Base-by-base conservation (phyloP, 441 rosid genomes). In the Euphorbia corollata region DNA sequence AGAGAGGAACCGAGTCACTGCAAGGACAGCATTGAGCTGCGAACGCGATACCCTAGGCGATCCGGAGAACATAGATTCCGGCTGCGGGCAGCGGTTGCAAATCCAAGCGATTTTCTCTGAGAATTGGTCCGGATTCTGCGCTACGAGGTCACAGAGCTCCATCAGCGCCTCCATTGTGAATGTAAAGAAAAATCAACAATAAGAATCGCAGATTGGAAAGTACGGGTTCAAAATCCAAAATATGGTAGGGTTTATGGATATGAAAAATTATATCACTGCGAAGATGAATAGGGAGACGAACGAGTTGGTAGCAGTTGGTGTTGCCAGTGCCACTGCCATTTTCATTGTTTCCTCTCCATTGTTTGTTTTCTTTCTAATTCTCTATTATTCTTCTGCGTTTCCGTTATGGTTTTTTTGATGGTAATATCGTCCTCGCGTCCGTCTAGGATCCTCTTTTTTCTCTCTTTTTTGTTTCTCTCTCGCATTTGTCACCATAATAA, bases 21-120 rank as follows among this genome's bases (percentile, higher is more conserved):
- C 96, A 54, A 94, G 86, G 24, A 85, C 85, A 1, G 92, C 96
- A 81, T 88, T 85, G 83, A 94, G 96, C 71, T 94, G 98, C 9
- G 90, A 81, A 27, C 86, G 89, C 18, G 98, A 77, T 61, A 90
- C 91, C 83, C 88, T 81, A 55, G 93, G 82, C 12, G 95, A 89
- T 76, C 82, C 92, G 38, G 78, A 71, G 53, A 66, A 79, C 18
- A 86, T 71, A 65, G 75, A 68, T 56, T 89, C 96, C 41, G 88
- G 82, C 68, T 83, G 96, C 18, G 99, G 96, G 68, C 99, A 94
- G 2, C 96, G 85, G 62, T 83, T 86, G 80, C 99, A 94, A 71
- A 94, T 83, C 97, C 99, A 91, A 51, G 84, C 80, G 51, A 94
- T 70, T 58, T 91, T 94, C 27, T 94, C 91, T 4, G 82, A 74